Conservation (phyloP, 768 basidiomycete genomes). For the Lactarius quietus region DNA sequence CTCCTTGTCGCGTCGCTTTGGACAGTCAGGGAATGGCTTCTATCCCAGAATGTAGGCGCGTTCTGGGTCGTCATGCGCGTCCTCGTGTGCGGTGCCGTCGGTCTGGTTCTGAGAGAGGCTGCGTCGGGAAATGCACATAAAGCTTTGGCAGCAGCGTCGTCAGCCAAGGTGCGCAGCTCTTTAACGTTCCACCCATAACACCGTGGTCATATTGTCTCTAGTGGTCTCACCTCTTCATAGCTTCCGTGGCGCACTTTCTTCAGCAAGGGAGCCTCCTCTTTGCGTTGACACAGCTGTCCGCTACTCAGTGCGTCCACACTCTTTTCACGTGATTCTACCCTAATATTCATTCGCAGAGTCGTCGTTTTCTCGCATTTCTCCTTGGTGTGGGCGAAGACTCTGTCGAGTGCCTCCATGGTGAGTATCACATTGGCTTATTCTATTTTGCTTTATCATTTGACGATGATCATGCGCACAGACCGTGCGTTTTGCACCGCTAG, state of each 20-base stretch:
- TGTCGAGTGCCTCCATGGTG: conserved; percentile 49
- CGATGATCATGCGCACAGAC: conserved; percentile 36
- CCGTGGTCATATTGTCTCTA: conserved; percentile 29
- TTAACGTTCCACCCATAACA: background rate
- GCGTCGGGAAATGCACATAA: conserved; percentile 51
- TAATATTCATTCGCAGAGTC: conserved; percentile 44
- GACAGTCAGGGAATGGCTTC: conserved; percentile 62
- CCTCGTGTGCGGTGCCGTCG: conserved; percentile 67
- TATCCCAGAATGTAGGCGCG: conserved; percentile 62
- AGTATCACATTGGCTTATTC: conserved; percentile 28
- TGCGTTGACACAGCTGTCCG: conserved; percentile 63
- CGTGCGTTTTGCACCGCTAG: conserved; percentile 46
- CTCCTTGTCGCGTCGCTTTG: conserved; percentile 61
- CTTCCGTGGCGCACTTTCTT: conserved; percentile 63
- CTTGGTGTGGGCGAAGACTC: conserved; percentile 56
- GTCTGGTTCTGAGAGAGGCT: conserved; percentile 57
- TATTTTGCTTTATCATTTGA: conserved; percentile 7
- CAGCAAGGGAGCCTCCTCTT: conserved; percentile 65
- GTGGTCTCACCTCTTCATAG: conserved; percentile 70
- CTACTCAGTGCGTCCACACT: conserved; percentile 50
- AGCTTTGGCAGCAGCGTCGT: conserved; percentile 45
- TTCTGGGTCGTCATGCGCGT: conserved; percentile 77
- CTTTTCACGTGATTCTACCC: conserved; percentile 2
- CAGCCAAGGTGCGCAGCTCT: conserved; percentile 36
- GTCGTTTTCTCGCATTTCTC: conserved; percentile 69